Percentiles rank a stretch among this genome's conserved stretches.
These are phyloP conservation scores for Mytilinidion resinicola DNA, from an alignment of 495 filamentous ascomycete genomes.

Conservation along the genomic window DNA sequence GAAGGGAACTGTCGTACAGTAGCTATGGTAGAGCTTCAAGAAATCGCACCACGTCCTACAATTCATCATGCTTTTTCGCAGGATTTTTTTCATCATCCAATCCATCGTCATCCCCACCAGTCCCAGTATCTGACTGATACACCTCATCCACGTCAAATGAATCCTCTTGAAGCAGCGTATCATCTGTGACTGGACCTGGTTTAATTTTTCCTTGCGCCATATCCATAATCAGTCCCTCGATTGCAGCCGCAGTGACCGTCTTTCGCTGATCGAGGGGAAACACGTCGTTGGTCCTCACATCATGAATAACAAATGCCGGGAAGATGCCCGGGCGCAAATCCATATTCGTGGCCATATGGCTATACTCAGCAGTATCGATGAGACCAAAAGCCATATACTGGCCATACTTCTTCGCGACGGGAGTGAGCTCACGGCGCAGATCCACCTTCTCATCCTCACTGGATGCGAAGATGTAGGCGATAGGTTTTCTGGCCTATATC, in stretches of 20 bases:
- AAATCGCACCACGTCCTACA: too few species aligned
- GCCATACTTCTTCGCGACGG: constrained; percentile 44
- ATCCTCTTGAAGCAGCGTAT: too few species aligned
- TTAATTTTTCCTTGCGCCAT: constrained; percentile 1
- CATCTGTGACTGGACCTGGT: not conserved
- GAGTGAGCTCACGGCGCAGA: constrained; percentile 34
- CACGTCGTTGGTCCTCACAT: constrained; percentile 39
- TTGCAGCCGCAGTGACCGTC: constrained; percentile 30
- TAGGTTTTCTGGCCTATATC: constrained; percentile 40
- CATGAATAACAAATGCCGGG: constrained; percentile 40
- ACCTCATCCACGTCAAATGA: too few species aligned
- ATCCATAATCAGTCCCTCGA: constrained; percentile 16
- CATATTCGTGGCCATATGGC: constrained; percentile 39
- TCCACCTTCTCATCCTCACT: constrained; percentile 25
- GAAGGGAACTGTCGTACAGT: too few species aligned
- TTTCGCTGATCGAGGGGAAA: constrained; percentile 35
- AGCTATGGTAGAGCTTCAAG: too few species aligned
- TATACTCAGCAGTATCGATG: constrained; percentile 43
- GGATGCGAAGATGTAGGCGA: constrained; percentile 42
- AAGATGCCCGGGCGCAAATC: constrained; percentile 30
- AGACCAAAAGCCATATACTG: constrained; percentile 45
- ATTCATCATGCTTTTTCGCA: too few species aligned
- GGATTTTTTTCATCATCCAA: too few species aligned
- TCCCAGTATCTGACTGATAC: too few species aligned
- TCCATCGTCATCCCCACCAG: too few species aligned